Evolutionary conservation across 2,329 filamentous ascomycete genomes (phyloP).

Genomic region (Aspergillus aculeatinus): DNA sequence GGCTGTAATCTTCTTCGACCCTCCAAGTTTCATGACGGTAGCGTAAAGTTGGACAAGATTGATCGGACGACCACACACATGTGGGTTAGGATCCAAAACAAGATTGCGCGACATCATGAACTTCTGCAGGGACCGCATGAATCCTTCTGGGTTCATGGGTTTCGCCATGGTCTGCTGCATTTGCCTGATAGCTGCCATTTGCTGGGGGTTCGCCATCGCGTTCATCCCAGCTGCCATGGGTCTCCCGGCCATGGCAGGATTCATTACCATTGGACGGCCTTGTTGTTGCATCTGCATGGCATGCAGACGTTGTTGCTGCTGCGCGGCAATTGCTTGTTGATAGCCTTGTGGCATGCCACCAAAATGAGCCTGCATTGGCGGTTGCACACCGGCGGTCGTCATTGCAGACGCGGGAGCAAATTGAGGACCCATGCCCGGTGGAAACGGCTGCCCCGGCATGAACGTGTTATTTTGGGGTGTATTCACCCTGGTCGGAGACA

Average conservation of each 20-base stretch:
- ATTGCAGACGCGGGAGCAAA: conserved; percentile 42
- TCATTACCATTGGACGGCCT: conserved; percentile 59
- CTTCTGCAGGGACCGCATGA: conserved; percentile 72
- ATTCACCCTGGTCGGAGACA: conserved; percentile 66
- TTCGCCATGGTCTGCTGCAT: conserved; percentile 46
- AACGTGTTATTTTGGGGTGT: conserved; percentile 74
- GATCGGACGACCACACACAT: conserved; percentile 70
- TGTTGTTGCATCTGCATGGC: conserved; percentile 83
- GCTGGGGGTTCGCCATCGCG: conserved; percentile 41
- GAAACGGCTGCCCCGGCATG: conserved; percentile 52
- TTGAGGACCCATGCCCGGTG: conserved; percentile 43
- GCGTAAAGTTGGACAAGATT: conserved; percentile 77
- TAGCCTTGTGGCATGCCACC: conserved; percentile 52
- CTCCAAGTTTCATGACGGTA: conserved; percentile 71
- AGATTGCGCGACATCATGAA: conserved; percentile 75
- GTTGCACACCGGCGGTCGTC: conserved; percentile 40
- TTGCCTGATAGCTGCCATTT: conserved; percentile 51
- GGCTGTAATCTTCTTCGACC: conserved; percentile 70
- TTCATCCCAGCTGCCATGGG: conserved; percentile 38
- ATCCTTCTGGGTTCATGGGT: conserved; percentile 59
- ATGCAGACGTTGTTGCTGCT: conserved; percentile 66
- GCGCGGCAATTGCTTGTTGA: conserved; percentile 64
- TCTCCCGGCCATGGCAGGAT: conserved; percentile 36
- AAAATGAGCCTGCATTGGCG: conserved; percentile 51
- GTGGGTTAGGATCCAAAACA: conserved; percentile 71